A percentile compares a stretch with the other conserved stretches of the same genome.
Evolutionary conservation across 2,329 filamentous ascomycete genomes (phyloP).

Genomic region (Tolypocladium inflatum): DNA sequence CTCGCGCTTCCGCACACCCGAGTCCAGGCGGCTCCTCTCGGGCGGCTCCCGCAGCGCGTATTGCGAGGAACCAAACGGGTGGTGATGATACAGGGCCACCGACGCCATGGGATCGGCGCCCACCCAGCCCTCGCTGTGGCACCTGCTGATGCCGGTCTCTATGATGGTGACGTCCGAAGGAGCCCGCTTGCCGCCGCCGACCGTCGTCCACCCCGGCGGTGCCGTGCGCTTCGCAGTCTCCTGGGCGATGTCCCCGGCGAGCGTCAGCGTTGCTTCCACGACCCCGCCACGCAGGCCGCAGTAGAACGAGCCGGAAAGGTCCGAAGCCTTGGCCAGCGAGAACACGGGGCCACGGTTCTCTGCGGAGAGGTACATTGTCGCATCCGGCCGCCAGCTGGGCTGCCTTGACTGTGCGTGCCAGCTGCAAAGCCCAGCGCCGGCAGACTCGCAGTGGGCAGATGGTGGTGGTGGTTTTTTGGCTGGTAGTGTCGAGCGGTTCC

Average conservation of each 20-base stretch:
- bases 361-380: slow-evolving; percentile 33
- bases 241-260: slow-evolving; percentile 12
- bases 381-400: slow-evolving; percentile 39
- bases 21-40: slow-evolving; percentile 4
- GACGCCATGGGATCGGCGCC: neutral
- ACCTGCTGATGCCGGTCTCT: slow-evolving; percentile 21
- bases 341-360: slow-evolving; percentile 26
- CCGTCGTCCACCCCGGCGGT: slow-evolving; percentile 16
- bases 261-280: slow-evolving; percentile 28
- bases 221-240: slow-evolving; percentile 5
- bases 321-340: slow-evolving; percentile 36
- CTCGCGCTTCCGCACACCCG: slow-evolving; percentile 6
- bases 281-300: slow-evolving; percentile 38
- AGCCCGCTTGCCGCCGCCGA: neutral
- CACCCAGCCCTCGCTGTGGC: slow-evolving; percentile 7
- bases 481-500: neutral
- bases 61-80: neutral
- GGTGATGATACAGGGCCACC: neutral
- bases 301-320: slow-evolving; percentile 38
- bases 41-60: neutral
- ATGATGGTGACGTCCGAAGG: slow-evolving; percentile 11
- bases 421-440: slow-evolving; percentile 24
- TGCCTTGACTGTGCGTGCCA: slow-evolving; percentile 36
- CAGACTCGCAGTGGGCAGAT: slow-evolving; percentile 26
- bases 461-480: slow-evolving; percentile 19